Conservation (phyloP, 1,284 basidiomycete species). For the Trichosporon faecale region DNA sequence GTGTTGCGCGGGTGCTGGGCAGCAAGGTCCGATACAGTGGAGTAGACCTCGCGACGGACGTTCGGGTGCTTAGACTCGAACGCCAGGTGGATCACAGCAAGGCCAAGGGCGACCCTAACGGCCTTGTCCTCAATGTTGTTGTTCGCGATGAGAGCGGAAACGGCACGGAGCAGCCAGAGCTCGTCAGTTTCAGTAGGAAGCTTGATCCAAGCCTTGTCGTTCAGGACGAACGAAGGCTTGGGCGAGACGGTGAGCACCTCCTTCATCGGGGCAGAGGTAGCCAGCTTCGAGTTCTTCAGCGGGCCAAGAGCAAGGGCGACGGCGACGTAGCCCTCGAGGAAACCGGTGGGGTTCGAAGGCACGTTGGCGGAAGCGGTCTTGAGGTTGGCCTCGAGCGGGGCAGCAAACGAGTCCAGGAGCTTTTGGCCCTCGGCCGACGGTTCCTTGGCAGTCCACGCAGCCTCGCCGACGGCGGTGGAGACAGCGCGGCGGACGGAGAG, state of each 20-base stretch:
- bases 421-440: constrained; percentile 49
- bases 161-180: constrained; percentile 71
- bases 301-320: constrained; percentile 67
- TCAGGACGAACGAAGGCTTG: constrained; percentile 80
- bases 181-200: constrained; percentile 65
- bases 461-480: constrained; percentile 57
- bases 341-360: constrained; percentile 63
- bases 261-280: constrained; percentile 43
- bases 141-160: constrained; percentile 58
- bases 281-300: constrained; percentile 46
- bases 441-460: constrained; percentile 55
- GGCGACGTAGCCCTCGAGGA: constrained; percentile 79
- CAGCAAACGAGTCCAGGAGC: constrained; percentile 59
- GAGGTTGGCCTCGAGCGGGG: constrained; percentile 66
- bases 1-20: constrained; percentile 55
- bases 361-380: constrained; percentile 57
- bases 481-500: constrained; percentile 58
- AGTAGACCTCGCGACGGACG: constrained; percentile 58
- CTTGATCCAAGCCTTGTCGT: constrained; percentile 81
- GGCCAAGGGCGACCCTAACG: constrained; percentile 62
- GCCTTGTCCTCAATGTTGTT: constrained; percentile 62
- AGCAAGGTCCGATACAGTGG: constrained; percentile 53
- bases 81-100: constrained; percentile 65
- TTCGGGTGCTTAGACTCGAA: constrained; percentile 60
- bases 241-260: constrained; percentile 50